Evolutionary conservation across 2,329 filamentous ascomycete species (phyloP), one percentile per base, ranked within the genome.

Genomic region (Hymenoscyphus albidus): DNA sequence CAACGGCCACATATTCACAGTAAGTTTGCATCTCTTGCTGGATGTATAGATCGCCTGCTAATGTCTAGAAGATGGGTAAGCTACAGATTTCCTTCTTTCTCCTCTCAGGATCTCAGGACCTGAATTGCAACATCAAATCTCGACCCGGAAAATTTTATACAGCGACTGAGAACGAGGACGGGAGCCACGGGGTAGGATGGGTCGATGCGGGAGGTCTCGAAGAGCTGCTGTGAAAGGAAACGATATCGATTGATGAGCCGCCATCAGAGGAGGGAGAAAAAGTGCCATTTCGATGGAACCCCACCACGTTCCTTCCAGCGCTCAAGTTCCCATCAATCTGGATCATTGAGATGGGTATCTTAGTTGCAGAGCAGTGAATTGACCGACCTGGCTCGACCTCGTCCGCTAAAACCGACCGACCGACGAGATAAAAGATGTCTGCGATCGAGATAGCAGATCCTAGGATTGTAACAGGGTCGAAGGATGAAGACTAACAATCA

Each of bases 21-120:
- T 85, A 77, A 80, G 79, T 72, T 64, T 61, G 31, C 38, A 63
- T 40, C 18, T 61, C 62, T 27, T 71, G 69, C 65, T 40, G n/a
- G 59, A 62, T 61, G 63, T 58, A 73, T 61, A 67, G 65, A 64
- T 68, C 65, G 65, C 65, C 64, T 71, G 77, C 77, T 76, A 65
- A 73, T 68, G 64, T 65, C 67, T 67, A 73, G 69, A 75, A 87
- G 85, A 88, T 88, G 85, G 85, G 85, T 88, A 83, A 85, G 85
- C 82, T 76, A 57, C 59, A 72, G 62, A 68, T 73, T 70, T 72
- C 70, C 68, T 73, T 70, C 62, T 56, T 58, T 65, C 42, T 42
- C 42, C 32, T 3, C 27, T 3, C 27, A 27, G 27, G 27, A 27
- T 27, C 22, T 39, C 48, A 57, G 54, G 58, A 22, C 18, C 56